Evolutionary conservation across 331 rosid genomes (phyloP), one percentile per base, ranked within the genome.

Genomic region (Malus hybrid): DNA sequence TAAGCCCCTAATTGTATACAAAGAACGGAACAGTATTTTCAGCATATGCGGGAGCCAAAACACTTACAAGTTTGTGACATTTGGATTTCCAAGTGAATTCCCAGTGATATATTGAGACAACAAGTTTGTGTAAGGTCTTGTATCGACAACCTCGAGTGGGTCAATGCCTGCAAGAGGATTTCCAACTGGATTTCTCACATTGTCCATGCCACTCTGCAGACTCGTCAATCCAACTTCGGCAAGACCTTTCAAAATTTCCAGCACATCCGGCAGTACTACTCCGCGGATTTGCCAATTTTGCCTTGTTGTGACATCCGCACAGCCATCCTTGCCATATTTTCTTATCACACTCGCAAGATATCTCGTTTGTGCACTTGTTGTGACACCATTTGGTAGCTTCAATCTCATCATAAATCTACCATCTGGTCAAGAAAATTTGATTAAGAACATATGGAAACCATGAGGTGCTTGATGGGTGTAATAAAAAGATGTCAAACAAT

Each of bases 221-320:
- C 99, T 94, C 1, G 97, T 94, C 73, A 94, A 83, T 2, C 99
- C 99, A 73, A 94, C 96, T 67, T 85, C 87, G 7, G 76, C 91
- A 8, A 91, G 92, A 4, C 97, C 99, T 78, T 90, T 87, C 0
- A 94, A 85, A 46, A 94, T 90, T 77, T 94, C 95, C 0, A 95
- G 97, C 22, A 94, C 97, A 78, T 94, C 98, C 2, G 90, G 78
- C 28, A 94, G 74, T 13, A 92, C 88, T 14, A 94, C 94, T 2
- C 98, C 98, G 4, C 98, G 85, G 19, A 94, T 91, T 80, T 94
- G 98, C 98, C 97, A 94, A 65, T 94, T 94, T 81, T 94, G 98
- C 76, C 98, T 84, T 0, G 98, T 94, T 50, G 98, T 94, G 48
- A 94, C 98, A 69, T 94, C 98, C 6, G 92, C 97, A 79, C 98